Evolutionary conservation across 1,284 basidiomycete genomes (phyloP).

Genomic region (Cystobasidium pallidum): DNA sequence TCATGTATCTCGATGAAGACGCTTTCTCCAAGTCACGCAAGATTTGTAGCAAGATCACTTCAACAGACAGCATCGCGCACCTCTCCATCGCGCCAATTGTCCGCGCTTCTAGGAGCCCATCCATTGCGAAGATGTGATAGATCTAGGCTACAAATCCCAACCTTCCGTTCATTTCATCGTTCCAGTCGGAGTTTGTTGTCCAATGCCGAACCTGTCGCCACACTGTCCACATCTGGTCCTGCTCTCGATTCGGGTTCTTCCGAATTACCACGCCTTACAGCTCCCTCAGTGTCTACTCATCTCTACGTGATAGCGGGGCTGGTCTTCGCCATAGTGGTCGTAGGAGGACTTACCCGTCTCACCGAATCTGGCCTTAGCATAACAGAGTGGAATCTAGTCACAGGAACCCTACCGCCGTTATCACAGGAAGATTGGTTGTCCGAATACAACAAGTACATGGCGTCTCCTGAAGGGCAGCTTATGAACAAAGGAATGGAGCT

Average conservation of each 20-base stretch:
- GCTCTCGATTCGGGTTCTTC: constrained; percentile 18
- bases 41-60: constrained; percentile 19
- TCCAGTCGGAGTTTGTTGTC: background rate
- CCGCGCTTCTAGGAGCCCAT: background rate
- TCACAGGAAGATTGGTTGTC: constrained; percentile 76
- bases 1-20: background rate
- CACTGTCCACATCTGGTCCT: constrained; percentile 13
- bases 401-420: constrained; percentile 83
- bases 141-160: background rate
- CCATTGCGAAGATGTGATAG: background rate
- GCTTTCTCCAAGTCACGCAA: constrained; percentile 15
- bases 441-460: constrained; percentile 94
- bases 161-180: constrained; percentile 5
- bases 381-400: constrained; percentile 95
- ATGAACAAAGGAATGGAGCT: constrained; percentile 84
- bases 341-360: constrained; percentile 93
- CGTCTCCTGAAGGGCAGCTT: constrained; percentile 86
- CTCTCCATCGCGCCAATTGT: constrained; percentile 10
- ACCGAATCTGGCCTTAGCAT: constrained; percentile 98
- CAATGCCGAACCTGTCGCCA: constrained; percentile 1
- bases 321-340: constrained; percentile 88
- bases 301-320: constrained; percentile 79
- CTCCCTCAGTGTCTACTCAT: constrained; percentile 75
- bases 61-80: constrained; percentile 6
- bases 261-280: constrained; percentile 66